Evolutionary conservation across 371 early-diverging fungal genomes (phyloP).

Genomic region (Syncephalastrum monosporum): DNA sequence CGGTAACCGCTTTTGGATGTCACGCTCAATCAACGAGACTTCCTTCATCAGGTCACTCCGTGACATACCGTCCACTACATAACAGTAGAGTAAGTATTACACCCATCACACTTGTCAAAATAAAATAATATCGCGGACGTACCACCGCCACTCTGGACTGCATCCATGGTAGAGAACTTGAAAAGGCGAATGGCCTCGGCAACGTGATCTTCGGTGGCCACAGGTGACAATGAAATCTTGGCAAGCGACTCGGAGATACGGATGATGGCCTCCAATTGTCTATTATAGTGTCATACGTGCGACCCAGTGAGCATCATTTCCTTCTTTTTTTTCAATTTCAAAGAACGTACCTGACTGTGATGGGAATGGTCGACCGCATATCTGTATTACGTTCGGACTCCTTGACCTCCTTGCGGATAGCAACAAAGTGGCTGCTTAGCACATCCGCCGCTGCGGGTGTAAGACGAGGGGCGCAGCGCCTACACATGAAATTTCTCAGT

Average conservation of each 20-base stretch:
- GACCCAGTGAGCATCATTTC: neutral
- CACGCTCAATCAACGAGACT: slow-evolving; percentile 78
- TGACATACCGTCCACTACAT: slow-evolving; percentile 69
- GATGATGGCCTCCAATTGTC: slow-evolving; percentile 99
- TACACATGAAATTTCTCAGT: slow-evolving; percentile 12
- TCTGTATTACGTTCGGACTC: slow-evolving; percentile 74
- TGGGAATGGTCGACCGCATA: slow-evolving; percentile 92
- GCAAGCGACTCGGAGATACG: slow-evolving; percentile 99
- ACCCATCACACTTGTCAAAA: neutral
- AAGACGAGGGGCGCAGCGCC: slow-evolving; percentile 93
- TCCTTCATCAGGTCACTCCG: slow-evolving; percentile 71
- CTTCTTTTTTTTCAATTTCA: neutral
- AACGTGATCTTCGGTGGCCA: slow-evolving; percentile 90
- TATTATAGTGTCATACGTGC: slow-evolving; percentile 12
- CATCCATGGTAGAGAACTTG: slow-evolving; percentile 98
- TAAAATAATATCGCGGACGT: slow-evolving; percentile 9
- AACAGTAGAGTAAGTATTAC: neutral
- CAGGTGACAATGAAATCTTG: slow-evolving; percentile 92
- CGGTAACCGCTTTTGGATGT: slow-evolving; percentile 84
- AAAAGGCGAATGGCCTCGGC: slow-evolving; percentile 99
- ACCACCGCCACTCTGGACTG: slow-evolving; percentile 82
- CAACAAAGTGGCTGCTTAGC: slow-evolving; percentile 94
- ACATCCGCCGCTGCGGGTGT: slow-evolving; percentile 85
- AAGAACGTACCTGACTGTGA: slow-evolving; percentile 82
- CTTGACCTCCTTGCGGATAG: slow-evolving; percentile 88